These are phyloP conservation scores for Tolypocladium capitatum DNA, from an alignment of 2,329 filamentous ascomycete genomes.

Conservation along the genomic window DNA sequence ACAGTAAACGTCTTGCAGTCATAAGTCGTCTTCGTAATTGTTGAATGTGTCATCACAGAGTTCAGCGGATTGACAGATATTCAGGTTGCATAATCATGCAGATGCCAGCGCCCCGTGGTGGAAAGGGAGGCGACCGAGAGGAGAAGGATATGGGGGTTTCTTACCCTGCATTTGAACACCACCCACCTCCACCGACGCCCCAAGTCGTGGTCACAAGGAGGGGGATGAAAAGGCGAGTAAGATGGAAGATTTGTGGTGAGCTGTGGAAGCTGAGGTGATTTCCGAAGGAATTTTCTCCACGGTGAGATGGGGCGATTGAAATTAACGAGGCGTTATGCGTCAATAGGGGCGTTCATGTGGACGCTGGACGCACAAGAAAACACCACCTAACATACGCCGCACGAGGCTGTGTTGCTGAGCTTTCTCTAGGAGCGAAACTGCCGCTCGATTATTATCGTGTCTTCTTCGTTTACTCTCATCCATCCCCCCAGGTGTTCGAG, in stretches of 20 bases:
- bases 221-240: background rate
- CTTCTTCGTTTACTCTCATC: background rate
- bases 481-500: too few relatives aligned
- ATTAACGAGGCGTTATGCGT: background rate
- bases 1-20: slow-evolving; percentile 8
- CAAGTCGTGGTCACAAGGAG: background rate
- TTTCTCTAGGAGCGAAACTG: background rate
- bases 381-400: background rate
- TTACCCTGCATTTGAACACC: background rate
- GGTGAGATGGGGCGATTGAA: background rate
- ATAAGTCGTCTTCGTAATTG: slow-evolving; percentile 32
- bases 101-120: background rate
- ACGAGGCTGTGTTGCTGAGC: background rate
- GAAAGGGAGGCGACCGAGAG: background rate
- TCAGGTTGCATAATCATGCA: slow-evolving; percentile 36
- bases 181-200: background rate
- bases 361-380: background rate
- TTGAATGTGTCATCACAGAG: slow-evolving; percentile 29
- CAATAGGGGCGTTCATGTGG: background rate
- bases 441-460: background rate
- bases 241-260: background rate
- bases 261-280: background rate
- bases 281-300: background rate
- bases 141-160: background rate
- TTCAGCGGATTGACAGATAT: slow-evolving; percentile 50